Evolutionary conservation across 1,284 basidiomycete species (phyloP).

Genomic region (Sanghuangporus baumii): DNA sequence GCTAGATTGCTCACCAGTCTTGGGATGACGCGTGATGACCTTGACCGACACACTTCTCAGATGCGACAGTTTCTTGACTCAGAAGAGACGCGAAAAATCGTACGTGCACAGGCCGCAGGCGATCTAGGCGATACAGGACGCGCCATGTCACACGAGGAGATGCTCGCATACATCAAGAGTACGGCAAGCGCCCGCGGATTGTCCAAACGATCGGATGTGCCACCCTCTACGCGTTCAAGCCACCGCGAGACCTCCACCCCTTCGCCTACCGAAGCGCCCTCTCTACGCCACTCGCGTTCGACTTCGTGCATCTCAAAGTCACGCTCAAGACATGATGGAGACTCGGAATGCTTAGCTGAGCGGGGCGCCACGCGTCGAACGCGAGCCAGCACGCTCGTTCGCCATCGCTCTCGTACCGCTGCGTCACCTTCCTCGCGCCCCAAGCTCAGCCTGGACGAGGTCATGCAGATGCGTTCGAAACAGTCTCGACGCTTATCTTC

Average conservation of each 20-base stretch:
- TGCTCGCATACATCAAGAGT: neutral
- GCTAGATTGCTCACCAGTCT: conserved; percentile 58
- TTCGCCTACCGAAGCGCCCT: neutral
- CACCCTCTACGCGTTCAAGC: conserved; percentile 3
- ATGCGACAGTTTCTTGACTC: conserved; percentile 69
- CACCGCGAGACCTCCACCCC: conserved; percentile 1
- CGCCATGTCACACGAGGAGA: neutral
- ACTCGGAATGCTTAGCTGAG: neutral
- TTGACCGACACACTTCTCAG: conserved; percentile 57
- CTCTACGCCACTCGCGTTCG: neutral
- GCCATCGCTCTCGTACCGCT: neutral
- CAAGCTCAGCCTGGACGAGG: conserved; percentile 17
- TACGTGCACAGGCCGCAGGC: neutral
- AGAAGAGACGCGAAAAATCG: conserved; percentile 29
- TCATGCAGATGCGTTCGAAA: conserved; percentile 16
- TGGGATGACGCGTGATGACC: conserved; percentile 66
- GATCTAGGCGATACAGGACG: neutral
- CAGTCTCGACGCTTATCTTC: conserved; percentile 16
- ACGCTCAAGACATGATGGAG: neutral
- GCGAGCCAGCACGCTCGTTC: neutral
- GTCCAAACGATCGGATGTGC: neutral
- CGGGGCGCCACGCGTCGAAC: neutral
- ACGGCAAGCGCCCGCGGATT: neutral
- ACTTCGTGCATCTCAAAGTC: neutral
- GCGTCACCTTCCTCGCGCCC: conserved; percentile 9